These are phyloP conservation scores for Prinsepia uniflora DNA, from an alignment of 306 rosid species.

Conservation along the genomic window DNA sequence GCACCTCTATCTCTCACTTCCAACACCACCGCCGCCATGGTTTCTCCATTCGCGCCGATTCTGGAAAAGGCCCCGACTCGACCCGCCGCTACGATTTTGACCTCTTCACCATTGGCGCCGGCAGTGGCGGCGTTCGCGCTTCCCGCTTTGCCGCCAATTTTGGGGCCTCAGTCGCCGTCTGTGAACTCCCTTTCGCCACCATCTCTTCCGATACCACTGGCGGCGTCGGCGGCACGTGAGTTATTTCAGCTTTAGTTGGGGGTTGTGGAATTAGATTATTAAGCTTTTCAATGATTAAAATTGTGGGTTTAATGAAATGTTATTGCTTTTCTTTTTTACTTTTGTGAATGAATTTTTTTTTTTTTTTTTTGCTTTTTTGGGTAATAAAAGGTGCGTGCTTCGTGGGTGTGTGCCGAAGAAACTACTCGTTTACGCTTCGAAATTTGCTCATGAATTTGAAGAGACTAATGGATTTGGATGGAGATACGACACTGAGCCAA, in stretches of 20 bases:
- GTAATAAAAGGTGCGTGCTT: slow-evolving; percentile 67
- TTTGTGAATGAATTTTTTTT: background rate
- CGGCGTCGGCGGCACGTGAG: slow-evolving; percentile 97
- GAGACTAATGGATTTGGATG: slow-evolving; percentile 95
- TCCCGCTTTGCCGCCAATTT: slow-evolving; percentile 69
- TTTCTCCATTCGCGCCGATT: slow-evolving; percentile 40
- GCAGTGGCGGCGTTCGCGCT: slow-evolving; percentile 95
- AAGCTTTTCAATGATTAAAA: background rate
- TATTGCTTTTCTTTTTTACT: background rate
- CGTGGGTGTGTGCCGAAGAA: slow-evolving; percentile 99
- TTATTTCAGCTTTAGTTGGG: background rate
- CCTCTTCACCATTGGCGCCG: slow-evolving; percentile 91
- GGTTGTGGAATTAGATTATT: background rate
- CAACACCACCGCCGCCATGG: slow-evolving; percentile 22
- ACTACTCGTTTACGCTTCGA: slow-evolving; percentile 72
- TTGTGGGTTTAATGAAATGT: background rate
- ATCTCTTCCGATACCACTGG: slow-evolving; percentile 81
- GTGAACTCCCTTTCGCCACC: slow-evolving; percentile 93
- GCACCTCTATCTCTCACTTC: slow-evolving; percentile 15
- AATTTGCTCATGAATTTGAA: slow-evolving; percentile 86
- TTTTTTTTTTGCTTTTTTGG: background rate
- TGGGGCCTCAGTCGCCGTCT: slow-evolving; percentile 78
- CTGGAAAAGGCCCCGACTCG: slow-evolving; percentile 48
- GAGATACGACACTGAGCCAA: slow-evolving; percentile 79
- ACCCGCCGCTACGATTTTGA: slow-evolving; percentile 65